These are phyloP conservation scores for Gryganskiella cystojenkinii DNA, from an alignment of 192 early-diverging fungal species.

Conservation along the genomic window DNA sequence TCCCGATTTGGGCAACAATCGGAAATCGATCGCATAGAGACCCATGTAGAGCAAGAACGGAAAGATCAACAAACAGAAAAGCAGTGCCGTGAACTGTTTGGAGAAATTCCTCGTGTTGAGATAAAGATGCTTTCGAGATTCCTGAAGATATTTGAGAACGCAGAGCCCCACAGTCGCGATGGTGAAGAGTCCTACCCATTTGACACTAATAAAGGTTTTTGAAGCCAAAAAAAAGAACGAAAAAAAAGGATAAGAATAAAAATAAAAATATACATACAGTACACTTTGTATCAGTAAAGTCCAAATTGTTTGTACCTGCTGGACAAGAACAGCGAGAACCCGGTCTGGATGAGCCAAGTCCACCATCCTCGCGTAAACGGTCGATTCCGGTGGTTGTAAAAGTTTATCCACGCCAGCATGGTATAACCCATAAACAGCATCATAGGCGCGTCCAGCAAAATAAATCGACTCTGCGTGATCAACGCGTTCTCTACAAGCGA, in stretches of 20 bases:
- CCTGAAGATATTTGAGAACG: constrained; percentile 85
- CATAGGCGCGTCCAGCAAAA: constrained; percentile 89
- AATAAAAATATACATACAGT: background rate
- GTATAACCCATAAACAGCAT: constrained; percentile 85
- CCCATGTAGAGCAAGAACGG: constrained; percentile 82
- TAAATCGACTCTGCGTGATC: constrained; percentile 89
- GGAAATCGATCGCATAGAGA: constrained; percentile 90
- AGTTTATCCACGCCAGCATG: constrained; percentile 88
- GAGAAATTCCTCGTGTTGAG: constrained; percentile 58
- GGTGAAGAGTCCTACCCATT: constrained; percentile 95
- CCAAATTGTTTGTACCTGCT: constrained; percentile 9
- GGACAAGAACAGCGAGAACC: constrained; percentile 73
- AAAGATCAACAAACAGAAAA: constrained; percentile 83
- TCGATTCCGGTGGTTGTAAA: constrained; percentile 74
- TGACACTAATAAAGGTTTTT: too few species aligned
- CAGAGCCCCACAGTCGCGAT: constrained; percentile 84
- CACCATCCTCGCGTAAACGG: constrained; percentile 88
- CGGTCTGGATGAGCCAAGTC: constrained; percentile 85
- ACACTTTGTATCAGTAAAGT: background rate
- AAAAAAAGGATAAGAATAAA: background rate
- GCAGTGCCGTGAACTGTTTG: constrained; percentile 84
- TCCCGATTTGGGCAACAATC: constrained; percentile 75
- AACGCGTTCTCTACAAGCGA: constrained; percentile 79
- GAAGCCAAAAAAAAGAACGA: too few species aligned
- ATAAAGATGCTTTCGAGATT: constrained; percentile 74